Conservation (phyloP, 768 basidiomycete species). For the Suillus ampliporus region DNA sequence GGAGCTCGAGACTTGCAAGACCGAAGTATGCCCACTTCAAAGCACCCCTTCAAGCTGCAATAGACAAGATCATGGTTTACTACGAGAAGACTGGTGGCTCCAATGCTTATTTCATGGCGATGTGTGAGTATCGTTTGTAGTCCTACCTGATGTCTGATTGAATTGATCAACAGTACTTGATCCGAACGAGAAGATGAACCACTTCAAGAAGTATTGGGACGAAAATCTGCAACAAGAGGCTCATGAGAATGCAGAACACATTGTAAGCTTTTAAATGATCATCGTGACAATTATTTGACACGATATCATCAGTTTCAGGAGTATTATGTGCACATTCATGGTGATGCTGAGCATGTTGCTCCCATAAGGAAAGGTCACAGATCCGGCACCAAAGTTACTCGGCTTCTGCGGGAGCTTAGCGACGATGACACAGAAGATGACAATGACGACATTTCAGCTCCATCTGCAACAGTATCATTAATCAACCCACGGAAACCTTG, state of each 20-base stretch:
- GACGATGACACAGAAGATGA: constrained; percentile 18
- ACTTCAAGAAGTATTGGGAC: constrained; percentile 36
- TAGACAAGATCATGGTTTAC: constrained; percentile 40
- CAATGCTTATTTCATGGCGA: constrained; percentile 38
- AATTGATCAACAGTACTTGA: constrained; percentile 26
- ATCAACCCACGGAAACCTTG: constrained; percentile 14
- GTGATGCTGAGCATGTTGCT: neutral
- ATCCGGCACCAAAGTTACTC: neutral
- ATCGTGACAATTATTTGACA: no score
- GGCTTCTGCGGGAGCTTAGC: constrained; percentile 9
- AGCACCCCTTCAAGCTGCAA: constrained; percentile 30
- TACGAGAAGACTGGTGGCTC: constrained; percentile 40
- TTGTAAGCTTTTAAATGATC: constrained; percentile 16
- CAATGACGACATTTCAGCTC: constrained; percentile 1
- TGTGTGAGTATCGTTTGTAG: constrained; percentile 27
- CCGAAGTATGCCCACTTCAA: constrained; percentile 27
- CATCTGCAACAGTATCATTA: constrained; percentile 1
- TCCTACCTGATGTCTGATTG: no score
- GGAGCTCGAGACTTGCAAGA: constrained; percentile 16
- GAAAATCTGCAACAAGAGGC: constrained; percentile 20
- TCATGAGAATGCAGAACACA: constrained; percentile 18
- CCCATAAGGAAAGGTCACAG: neutral
- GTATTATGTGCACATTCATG: neutral
- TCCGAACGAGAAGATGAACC: constrained; percentile 25
- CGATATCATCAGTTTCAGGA: constrained; percentile 17